phyloP scores from a whole-genome alignment of 2,329 filamentous ascomycete genomes.

The Aspergillus novoparasiticus region DNA sequence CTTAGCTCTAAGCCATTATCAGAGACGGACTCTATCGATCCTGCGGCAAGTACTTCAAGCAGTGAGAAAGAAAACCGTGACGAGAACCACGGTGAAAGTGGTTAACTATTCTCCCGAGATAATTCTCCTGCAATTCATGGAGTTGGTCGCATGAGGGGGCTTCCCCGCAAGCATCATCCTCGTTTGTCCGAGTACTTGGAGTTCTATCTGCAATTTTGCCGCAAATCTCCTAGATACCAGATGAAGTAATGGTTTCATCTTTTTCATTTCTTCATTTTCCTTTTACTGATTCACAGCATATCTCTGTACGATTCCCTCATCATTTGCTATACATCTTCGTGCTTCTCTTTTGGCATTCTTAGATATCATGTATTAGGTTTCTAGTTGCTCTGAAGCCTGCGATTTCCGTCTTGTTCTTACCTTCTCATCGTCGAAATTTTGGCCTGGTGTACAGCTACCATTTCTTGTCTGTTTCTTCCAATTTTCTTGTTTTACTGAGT shows the following conservation, averaged over 20 bases:
- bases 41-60: slow-evolving; percentile 22
- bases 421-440: slow-evolving; percentile 1
- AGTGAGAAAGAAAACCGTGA: slow-evolving; percentile 36
- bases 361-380: slow-evolving; percentile 20
- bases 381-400: slow-evolving; percentile 2
- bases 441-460: slow-evolving; percentile 17
- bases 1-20: slow-evolving; percentile 29
- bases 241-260: slow-evolving; percentile 20
- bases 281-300: slow-evolving; percentile 9
- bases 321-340: slow-evolving; percentile 10
- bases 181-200: slow-evolving; percentile 15
- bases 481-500: slow-evolving; percentile 12
- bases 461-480: slow-evolving; percentile 15
- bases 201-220: slow-evolving; percentile 22
- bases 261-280: slow-evolving; percentile 12
- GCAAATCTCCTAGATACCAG: slow-evolving; percentile 30
- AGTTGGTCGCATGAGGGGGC: slow-evolving; percentile 5
- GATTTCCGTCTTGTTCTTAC: background rate
- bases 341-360: slow-evolving; percentile 9
- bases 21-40: slow-evolving; percentile 19
- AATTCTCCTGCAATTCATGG: slow-evolving; percentile 10
- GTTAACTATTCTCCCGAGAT: slow-evolving; percentile 15
- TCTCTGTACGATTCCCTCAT: slow-evolving; percentile 19
- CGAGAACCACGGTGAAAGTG: slow-evolving; percentile 27
- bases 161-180: slow-evolving; percentile 15